These are phyloP conservation scores for Oryza meyeriana DNA, from an alignment of 176 grass and related monocot genomes.

Conservation along the genomic window DNA sequence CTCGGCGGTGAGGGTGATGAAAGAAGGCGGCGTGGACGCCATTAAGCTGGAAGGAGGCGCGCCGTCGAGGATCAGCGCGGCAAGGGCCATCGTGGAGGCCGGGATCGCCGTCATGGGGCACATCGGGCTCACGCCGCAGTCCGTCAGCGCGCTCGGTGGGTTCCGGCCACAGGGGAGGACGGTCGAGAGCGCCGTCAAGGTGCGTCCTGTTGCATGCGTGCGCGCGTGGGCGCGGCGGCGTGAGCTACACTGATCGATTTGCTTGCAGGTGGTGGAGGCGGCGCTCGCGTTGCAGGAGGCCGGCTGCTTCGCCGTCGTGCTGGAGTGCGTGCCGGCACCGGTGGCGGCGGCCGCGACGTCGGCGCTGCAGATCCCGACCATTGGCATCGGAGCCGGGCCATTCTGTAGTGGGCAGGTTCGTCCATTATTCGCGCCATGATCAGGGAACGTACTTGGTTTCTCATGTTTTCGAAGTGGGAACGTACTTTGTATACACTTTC, in stretches of 20 bases:
- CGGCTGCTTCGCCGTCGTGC: conserved; percentile 84
- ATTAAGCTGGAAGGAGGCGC: conserved; percentile 86
- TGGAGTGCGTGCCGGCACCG: conserved; percentile 85
- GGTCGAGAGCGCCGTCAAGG: conserved; percentile 77
- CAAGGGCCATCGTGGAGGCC: conserved; percentile 79
- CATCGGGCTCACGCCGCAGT: conserved; percentile 81
- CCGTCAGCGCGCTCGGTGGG: conserved; percentile 82
- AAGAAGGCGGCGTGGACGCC: conserved; percentile 89
- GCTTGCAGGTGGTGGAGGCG: conserved; percentile 82
- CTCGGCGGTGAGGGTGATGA: conserved; percentile 71
- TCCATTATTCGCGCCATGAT: background rate
- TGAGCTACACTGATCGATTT: background rate
- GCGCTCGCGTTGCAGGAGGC: conserved; percentile 87
- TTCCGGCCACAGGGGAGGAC: conserved; percentile 90
- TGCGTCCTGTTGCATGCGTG: background rate
- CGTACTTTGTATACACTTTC: too few species aligned
- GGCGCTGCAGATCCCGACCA: conserved; percentile 76
- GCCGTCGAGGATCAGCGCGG: conserved; percentile 78
- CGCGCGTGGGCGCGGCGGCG: too few species aligned
- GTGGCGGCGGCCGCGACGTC: conserved; percentile 82
- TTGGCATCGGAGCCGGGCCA: conserved; percentile 85
- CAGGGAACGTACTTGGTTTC: background rate
- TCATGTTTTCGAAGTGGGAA: background rate
- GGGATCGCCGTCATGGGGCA: conserved; percentile 93
- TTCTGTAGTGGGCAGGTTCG: conserved; percentile 91